Evolutionary conservation across 495 filamentous ascomycete genomes (phyloP), one percentile per base, ranked within the genome.

Genomic region (Hyaloscypha finlandica): DNA sequence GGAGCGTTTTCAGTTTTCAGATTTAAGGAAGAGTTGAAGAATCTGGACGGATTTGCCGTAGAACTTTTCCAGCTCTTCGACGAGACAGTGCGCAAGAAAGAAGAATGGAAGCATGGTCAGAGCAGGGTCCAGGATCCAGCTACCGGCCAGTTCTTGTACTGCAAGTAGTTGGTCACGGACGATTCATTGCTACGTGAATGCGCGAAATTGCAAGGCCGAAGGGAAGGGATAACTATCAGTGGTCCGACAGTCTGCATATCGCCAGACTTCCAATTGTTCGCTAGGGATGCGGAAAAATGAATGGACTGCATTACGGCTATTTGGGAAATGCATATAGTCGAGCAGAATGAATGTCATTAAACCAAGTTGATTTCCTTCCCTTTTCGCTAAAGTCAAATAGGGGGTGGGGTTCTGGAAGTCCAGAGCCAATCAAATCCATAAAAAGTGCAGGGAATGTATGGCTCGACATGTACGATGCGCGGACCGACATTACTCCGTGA

Each of bases 11-110:
- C 29, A 37, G 12, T 5, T 42, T 63, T 65, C 42, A 55, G 19
- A 14, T 63, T 61, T 51, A 25, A 8, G 8, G 64, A 60, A 25
- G 62, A 65, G 45, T 25, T 69, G 45, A 33, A 42, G 33, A 62
- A 69, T 45, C 9, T 65, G 25, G 63, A 65, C 22, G 22, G 31
- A 4, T 61, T 69, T n/a, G 56, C 67, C 22, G 51, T 48, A 8
- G 67, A 69, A 16, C 48, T 69, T 2, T 32, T 58, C 14, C 29
- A 51, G 22, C 19, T 33, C 20, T n/a, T 31, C 4, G 37, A 20
- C 22, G 22, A 29, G 20, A 56, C 20, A 25, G 6, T 29, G 22
- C 61, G 16, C 8, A 25, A 30, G 12, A 32, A 37, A 9, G 5
- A 16, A 37, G 5, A 32, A 11, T 4, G 20, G 54, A 14, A 45